A percentile compares a stretch with the other conserved stretches of the same genome.
phyloP scores from a whole-genome alignment of 805 yeast species.

The Sugiyamaella lignohabitans region DNA sequence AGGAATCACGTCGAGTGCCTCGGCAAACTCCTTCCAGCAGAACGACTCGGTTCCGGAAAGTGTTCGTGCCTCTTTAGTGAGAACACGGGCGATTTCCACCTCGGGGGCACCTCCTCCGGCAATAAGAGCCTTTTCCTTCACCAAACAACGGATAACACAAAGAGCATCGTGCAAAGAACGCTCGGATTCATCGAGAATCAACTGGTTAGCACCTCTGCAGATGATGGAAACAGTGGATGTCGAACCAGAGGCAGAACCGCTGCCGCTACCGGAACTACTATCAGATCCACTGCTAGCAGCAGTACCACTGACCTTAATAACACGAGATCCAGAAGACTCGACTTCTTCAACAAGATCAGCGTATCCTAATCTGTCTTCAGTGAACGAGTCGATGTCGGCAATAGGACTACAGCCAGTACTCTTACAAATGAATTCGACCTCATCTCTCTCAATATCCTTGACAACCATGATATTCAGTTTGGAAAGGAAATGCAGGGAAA shows the following conservation, averaged over 20 bases:
- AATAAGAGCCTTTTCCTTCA: slow-evolving; percentile 79
- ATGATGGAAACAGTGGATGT: slow-evolving; percentile 74
- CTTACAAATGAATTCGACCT: slow-evolving; percentile 80
- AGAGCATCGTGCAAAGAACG: slow-evolving; percentile 96
- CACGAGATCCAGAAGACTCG: slow-evolving; percentile 82
- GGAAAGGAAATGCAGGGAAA: slow-evolving; percentile 89
- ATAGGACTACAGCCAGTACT: slow-evolving; percentile 92
- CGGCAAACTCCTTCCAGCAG: slow-evolving; percentile 87
- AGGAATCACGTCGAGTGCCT: slow-evolving; percentile 88
- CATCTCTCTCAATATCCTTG: slow-evolving; percentile 94
- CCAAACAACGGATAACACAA: slow-evolving; percentile 85
- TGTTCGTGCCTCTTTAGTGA: slow-evolving; percentile 63
- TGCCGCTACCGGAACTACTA: not conserved
- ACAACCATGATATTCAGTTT: slow-evolving; percentile 91
- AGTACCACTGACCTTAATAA: slow-evolving; percentile 44
- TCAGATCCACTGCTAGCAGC: not conserved
- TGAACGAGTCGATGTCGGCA: slow-evolving; percentile 88
- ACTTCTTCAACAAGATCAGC: slow-evolving; percentile 92
- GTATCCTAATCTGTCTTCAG: slow-evolving; percentile 85
- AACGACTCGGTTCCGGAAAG: slow-evolving; percentile 83
- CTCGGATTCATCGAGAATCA: slow-evolving; percentile 92
- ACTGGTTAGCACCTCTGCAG: slow-evolving; percentile 89
- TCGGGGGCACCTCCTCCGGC: slow-evolving; percentile 99
- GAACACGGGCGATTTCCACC: slow-evolving; percentile 73
- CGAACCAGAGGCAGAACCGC: slow-evolving; percentile 15